These are phyloP conservation scores for Diplotaxis tenuifolia DNA, from an alignment of 345 rosid genomes.

Conservation along the genomic window DNA sequence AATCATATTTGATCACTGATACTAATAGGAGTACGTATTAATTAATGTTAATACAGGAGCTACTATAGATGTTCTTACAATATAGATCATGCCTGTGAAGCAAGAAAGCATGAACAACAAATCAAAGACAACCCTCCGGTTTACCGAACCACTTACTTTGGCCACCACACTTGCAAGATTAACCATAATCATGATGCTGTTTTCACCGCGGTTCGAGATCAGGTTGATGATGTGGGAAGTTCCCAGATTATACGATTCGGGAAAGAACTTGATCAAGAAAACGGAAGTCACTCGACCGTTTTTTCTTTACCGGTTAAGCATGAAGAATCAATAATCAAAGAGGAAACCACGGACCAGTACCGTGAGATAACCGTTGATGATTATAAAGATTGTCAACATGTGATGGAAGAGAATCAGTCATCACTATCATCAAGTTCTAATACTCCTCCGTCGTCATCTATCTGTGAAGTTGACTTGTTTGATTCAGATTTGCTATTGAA, in stretches of 20 bases:
- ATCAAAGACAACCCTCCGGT: conserved; percentile 40
- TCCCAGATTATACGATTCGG: conserved; percentile 28
- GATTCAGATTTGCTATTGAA: conserved; percentile 8
- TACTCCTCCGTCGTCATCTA: conserved; percentile 16
- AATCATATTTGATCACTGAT: background rate
- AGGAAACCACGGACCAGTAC: background rate
- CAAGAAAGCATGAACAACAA: conserved; percentile 35
- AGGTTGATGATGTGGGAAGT: conserved; percentile 13
- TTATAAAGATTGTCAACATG: conserved; percentile 20
- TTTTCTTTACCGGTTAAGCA: background rate
- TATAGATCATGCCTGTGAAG: conserved; percentile 29
- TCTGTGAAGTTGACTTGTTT: background rate
- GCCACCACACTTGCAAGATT: conserved; percentile 32
- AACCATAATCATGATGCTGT: background rate
- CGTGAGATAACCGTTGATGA: conserved; percentile 3
- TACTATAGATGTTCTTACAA: conserved; percentile 37
- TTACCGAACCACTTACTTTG: conserved; percentile 38
- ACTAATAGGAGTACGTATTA: background rate
- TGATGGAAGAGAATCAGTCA: conserved; percentile 9
- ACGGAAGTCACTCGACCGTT: background rate
- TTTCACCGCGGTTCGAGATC: background rate
- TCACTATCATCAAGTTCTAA: conserved; percentile 26
- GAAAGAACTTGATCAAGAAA: background rate
- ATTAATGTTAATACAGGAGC: conserved; percentile 16
- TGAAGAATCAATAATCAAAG: background rate